Evolutionary conservation across 1,284 basidiomycete genomes (phyloP), one percentile per base, ranked within the genome.

Genomic region (Cutaneotrichosporon sp.): DNA sequence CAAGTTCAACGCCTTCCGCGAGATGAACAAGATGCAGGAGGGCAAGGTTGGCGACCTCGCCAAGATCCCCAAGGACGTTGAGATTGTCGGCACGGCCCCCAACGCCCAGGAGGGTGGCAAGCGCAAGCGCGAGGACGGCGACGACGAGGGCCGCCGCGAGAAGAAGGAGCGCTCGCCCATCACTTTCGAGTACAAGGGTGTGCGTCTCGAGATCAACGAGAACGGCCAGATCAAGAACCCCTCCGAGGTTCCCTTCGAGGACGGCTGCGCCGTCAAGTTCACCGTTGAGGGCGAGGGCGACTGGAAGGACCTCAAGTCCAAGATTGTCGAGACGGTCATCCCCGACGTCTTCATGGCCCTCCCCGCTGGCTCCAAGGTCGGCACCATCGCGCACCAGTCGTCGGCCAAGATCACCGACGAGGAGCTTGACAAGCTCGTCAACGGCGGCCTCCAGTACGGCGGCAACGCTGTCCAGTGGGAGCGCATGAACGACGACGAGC

Each of bases 1-100:
- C 63, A 74, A 79, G 65, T 95, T 95, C 83, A 92, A 97, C 77
- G 95, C 94, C 2, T 98, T 97, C 85, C 85, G 84, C 65, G 89
- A 92, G 74, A 88, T 89, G 86, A 87, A 82, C 51, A 81, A 75
- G 59, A 81, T 82, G 59, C 77, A 82, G 60, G 59, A 72, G 60
- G 75, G 73, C 62, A 56, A 63, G 24, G 49, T 63, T 45, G 69
- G 72, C 36, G 59, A 69, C 57, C 63, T 79, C 13, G 77, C 77
- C 38, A 71, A 66, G 58, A 74, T 77, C 58, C 70, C 72, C 16
- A 67, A 73, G 36, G 70, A 69, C 18, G 72, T 78, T 31, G 78
- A 76, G 7, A 63, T 78, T 42, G 71, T 78, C 34, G 77, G 72
- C 20, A 63, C 58, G 29, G 62, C 66, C 29, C 64, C 67, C 11